Conservation (phyloP, 805 yeast genomes). For the Naumovozyma baii region DNA sequence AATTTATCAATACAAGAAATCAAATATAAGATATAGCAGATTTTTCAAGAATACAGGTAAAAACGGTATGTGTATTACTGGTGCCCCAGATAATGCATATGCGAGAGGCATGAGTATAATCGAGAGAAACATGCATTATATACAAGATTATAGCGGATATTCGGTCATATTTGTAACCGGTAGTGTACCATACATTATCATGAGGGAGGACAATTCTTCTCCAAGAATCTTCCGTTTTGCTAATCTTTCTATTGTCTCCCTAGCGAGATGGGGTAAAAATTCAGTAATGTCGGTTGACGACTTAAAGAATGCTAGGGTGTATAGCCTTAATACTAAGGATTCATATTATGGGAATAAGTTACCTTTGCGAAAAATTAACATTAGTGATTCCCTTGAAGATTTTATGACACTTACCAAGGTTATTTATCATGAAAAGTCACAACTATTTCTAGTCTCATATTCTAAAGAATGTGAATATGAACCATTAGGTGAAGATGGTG, state of each 20-base stretch:
- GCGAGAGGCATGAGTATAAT: conserved; percentile 51
- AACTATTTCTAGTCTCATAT: conserved; percentile 55
- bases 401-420: conserved; percentile 49
- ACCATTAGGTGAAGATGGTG: conserved; percentile 68
- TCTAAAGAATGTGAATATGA: conserved; percentile 48
- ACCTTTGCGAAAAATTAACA: conserved; percentile 43
- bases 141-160: conserved; percentile 48
- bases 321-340: conserved; percentile 27
- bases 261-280: conserved; percentile 32
- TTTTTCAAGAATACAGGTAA: conserved; percentile 18
- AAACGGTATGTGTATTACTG: conserved; percentile 43
- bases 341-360: conserved; percentile 49
- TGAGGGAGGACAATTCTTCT: conserved; percentile 52
- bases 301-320: conserved; percentile 53
- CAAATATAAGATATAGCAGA: conserved; percentile 15
- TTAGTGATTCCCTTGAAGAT: conserved; percentile 35
- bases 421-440: conserved; percentile 57
- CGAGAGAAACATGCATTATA: conserved; percentile 56
- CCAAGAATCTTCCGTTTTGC: conserved; percentile 63
- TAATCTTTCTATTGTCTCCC: conserved; percentile 53
- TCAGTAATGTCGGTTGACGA: conserved; percentile 62
- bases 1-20: conserved; percentile 54
- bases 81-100: conserved; percentile 74
- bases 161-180: conserved; percentile 66
- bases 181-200: conserved; percentile 54